Evolutionary conservation across 2,329 filamentous ascomycete species (phyloP).

Genomic region (Podosphaera xanthii): DNA sequence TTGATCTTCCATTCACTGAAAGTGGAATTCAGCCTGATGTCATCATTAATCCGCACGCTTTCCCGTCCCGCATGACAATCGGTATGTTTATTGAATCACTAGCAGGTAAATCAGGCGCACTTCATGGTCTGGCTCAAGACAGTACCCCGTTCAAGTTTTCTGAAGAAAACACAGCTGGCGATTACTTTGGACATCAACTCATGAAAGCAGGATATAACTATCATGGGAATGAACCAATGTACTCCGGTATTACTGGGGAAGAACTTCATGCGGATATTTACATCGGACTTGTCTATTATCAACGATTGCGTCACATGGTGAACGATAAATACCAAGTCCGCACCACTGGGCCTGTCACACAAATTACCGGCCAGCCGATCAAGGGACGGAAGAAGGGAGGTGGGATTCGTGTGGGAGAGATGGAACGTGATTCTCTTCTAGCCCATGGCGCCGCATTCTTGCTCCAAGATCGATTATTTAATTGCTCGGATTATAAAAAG

Average conservation of each 20-base stretch:
- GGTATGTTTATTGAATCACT: slow-evolving; percentile 98
- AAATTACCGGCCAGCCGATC: slow-evolving; percentile 83
- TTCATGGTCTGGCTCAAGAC: slow-evolving; percentile 91
- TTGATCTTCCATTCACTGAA: slow-evolving; percentile 94
- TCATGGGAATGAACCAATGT: slow-evolving; percentile 96
- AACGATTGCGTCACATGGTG: slow-evolving; percentile 95
- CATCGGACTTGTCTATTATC: slow-evolving; percentile 93
- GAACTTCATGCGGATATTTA: slow-evolving; percentile 92
- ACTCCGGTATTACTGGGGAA: slow-evolving; percentile 86
- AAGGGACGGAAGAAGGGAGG: slow-evolving; percentile 91
- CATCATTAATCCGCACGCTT: slow-evolving; percentile 98
- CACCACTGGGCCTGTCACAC: slow-evolving; percentile 80
- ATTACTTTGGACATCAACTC: slow-evolving; percentile 91
- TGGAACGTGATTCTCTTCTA: slow-evolving; percentile 89
- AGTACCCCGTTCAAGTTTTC: slow-evolving; percentile 88
- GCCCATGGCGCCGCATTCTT: slow-evolving; percentile 91
- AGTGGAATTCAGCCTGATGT: slow-evolving; percentile 89
- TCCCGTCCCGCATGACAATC: slow-evolving; percentile 98
- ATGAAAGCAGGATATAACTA: slow-evolving; percentile 94
- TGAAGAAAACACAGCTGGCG: slow-evolving; percentile 72
- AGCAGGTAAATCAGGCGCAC: slow-evolving; percentile 78
- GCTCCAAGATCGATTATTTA: slow-evolving; percentile 83
- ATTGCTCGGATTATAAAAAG: slow-evolving; percentile 83
- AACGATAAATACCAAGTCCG: slow-evolving; percentile 98
- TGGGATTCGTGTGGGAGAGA: slow-evolving; percentile 96